Percentiles rank a stretch among this genome's conserved stretches.
phyloP scores from a whole-genome alignment of 1,284 basidiomycete species.

The Malassezia globosa region DNA sequence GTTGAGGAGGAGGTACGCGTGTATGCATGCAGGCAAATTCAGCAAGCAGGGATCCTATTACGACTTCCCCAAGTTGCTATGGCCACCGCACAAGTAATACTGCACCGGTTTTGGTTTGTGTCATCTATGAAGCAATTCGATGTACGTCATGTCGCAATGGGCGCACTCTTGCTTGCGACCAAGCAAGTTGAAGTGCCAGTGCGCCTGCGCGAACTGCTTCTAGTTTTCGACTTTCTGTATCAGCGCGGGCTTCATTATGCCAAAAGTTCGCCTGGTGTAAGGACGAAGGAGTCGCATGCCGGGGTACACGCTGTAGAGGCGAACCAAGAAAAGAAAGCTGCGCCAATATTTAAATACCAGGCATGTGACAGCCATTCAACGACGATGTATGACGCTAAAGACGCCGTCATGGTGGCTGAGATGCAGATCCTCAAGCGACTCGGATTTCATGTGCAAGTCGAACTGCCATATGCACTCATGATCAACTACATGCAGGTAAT shows the following conservation, averaged over 20 bases:
- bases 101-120: constrained; percentile 93
- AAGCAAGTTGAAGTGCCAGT: constrained; percentile 90
- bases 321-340: not conserved
- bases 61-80: constrained; percentile 92
- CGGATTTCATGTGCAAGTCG: constrained; percentile 53
- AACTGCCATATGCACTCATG: constrained; percentile 82
- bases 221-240: constrained; percentile 72
- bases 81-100: constrained; percentile 87
- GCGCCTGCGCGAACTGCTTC: constrained; percentile 83
- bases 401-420: constrained; percentile 80
- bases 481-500: constrained; percentile 89
- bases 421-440: constrained; percentile 85
- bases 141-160: constrained; percentile 66
- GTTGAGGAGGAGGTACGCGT: constrained; percentile 76
- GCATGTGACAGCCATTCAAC: constrained; percentile 75
- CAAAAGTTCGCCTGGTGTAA: not conserved
- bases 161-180: constrained; percentile 80
- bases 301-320: not conserved
- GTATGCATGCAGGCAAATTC: constrained; percentile 70
- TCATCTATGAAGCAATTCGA: constrained; percentile 86
- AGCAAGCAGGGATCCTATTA: constrained; percentile 80
- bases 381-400: constrained; percentile 74
- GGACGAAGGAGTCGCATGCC: not conserved
- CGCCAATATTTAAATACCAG: constrained; percentile 52
- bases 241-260: constrained; percentile 14